phyloP scores from a whole-genome alignment of 768 basidiomycete genomes.

The Chalciporus pseudorubinellus region DNA sequence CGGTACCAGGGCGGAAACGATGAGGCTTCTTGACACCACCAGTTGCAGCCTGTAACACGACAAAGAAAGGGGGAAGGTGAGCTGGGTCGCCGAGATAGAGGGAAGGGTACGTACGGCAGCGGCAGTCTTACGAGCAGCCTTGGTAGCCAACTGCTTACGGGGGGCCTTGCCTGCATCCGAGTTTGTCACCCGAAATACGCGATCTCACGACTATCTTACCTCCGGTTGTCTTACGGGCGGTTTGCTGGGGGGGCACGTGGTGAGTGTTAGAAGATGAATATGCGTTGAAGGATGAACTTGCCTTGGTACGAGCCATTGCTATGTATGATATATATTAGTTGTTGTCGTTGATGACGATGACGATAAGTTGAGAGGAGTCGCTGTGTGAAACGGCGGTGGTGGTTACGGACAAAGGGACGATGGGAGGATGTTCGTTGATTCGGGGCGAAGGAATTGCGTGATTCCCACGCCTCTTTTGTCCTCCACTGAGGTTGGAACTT shows the following conservation, averaged over 20 bases:
- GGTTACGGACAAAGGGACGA: conserved; percentile 26
- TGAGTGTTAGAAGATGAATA: conserved; percentile 2
- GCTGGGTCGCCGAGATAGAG: background rate
- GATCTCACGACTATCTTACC: conserved; percentile 47
- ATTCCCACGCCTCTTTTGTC: conserved; percentile 34
- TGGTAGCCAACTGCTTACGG: conserved; percentile 93
- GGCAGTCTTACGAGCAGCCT: conserved; percentile 90
- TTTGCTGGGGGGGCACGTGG: conserved; percentile 61
- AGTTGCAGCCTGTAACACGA: conserved; percentile 58
- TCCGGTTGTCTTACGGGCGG: conserved; percentile 98
- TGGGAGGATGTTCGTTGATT: conserved; percentile 22
- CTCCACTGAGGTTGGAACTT: conserved; percentile 22
- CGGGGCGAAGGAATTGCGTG: conserved; percentile 14
- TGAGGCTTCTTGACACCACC: conserved; percentile 99
- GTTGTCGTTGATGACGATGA: conserved; percentile 8
- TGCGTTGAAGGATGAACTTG: conserved; percentile 24
- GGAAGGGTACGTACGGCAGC: conserved; percentile 47
- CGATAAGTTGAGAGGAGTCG: conserved; percentile 3
- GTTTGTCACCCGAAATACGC: conserved; percentile 23
- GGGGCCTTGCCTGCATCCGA: conserved; percentile 71
- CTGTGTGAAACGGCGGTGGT: conserved; percentile 23
- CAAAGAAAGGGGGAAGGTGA: conserved; percentile 10
- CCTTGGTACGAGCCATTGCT: conserved; percentile 88
- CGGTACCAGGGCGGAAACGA: conserved; percentile 95
- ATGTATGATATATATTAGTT: conserved; percentile 4